These are phyloP conservation scores for Pleurotus sapidus DNA, from an alignment of 768 basidiomycete species.

Conservation along the genomic window DNA sequence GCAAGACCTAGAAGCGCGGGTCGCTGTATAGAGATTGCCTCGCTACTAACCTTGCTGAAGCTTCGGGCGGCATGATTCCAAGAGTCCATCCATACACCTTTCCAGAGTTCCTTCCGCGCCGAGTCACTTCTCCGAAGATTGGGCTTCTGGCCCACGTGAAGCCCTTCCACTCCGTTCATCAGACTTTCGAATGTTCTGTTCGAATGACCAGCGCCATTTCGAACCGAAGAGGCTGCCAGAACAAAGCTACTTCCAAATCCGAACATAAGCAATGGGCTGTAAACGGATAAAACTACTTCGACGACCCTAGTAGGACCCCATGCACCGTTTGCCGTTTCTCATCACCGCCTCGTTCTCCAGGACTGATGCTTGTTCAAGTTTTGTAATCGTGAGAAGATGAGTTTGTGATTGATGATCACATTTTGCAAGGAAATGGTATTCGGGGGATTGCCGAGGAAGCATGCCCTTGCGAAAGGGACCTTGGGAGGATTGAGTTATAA, in stretches of 20 bases:
- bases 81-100: not conserved
- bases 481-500: constrained; percentile 5
- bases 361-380: not conserved
- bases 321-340: not conserved
- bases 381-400: not conserved
- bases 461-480: not conserved
- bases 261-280: not conserved
- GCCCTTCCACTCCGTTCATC: not conserved
- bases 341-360: not conserved
- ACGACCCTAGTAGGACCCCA: not conserved
- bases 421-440: constrained; percentile 1
- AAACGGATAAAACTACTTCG: not conserved
- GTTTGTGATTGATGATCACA: not conserved
- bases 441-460: constrained; percentile 11
- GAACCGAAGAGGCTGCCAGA: not conserved
- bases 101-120: not conserved
- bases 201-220: not conserved
- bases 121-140: not conserved
- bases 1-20: not conserved
- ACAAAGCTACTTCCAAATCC: not conserved
- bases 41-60: not conserved
- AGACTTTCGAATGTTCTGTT: not conserved
- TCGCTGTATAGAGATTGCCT: not conserved
- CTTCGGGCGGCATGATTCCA: not conserved
- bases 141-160: not conserved